phyloP scores from a whole-genome alignment of 1,284 basidiomycete species.

The Sanghuangporus weigelae region DNA sequence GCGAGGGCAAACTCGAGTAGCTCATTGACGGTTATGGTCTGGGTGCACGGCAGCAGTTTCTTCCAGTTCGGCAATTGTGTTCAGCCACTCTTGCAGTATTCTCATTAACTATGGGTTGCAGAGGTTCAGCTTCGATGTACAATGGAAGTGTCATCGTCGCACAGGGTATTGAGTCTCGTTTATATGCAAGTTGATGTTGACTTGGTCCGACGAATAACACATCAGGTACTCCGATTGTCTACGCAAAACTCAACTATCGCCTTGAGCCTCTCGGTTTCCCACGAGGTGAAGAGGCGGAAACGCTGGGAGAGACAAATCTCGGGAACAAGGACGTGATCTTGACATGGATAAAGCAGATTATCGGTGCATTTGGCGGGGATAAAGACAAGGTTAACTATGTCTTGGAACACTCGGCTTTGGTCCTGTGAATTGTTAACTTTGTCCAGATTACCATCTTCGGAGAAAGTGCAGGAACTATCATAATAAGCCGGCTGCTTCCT shows the following conservation, averaged over 20 bases:
- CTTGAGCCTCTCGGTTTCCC: slow-evolving; percentile 45
- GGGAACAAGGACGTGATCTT: slow-evolving; percentile 41
- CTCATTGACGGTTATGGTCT: slow-evolving; percentile 35
- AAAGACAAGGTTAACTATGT: slow-evolving; percentile 31
- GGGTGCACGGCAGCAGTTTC: slow-evolving; percentile 27
- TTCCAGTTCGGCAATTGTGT: background rate
- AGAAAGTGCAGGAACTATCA: slow-evolving; percentile 48
- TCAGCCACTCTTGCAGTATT: background rate
- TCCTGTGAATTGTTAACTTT: slow-evolving; percentile 17
- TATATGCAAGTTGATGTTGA: background rate
- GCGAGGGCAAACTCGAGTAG: slow-evolving; percentile 22
- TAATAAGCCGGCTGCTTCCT: slow-evolving; percentile 37
- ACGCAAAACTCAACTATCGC: slow-evolving; percentile 53
- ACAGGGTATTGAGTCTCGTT: slow-evolving; percentile 32
- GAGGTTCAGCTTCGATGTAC: slow-evolving; percentile 31
- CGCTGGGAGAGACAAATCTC: slow-evolving; percentile 37
- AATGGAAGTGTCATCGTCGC: slow-evolving; percentile 41
- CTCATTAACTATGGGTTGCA: background rate
- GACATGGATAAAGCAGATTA: slow-evolving; percentile 45
- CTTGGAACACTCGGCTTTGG: background rate
- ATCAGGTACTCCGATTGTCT: slow-evolving; percentile 40
- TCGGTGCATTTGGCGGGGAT: slow-evolving; percentile 44
- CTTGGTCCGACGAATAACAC: slow-evolving; percentile 11
- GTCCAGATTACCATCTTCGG: slow-evolving; percentile 47
- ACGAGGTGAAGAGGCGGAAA: slow-evolving; percentile 39